phyloP scores from a whole-genome alignment of 78 protist species.

The Pigoraptor vietnamica region DNA sequence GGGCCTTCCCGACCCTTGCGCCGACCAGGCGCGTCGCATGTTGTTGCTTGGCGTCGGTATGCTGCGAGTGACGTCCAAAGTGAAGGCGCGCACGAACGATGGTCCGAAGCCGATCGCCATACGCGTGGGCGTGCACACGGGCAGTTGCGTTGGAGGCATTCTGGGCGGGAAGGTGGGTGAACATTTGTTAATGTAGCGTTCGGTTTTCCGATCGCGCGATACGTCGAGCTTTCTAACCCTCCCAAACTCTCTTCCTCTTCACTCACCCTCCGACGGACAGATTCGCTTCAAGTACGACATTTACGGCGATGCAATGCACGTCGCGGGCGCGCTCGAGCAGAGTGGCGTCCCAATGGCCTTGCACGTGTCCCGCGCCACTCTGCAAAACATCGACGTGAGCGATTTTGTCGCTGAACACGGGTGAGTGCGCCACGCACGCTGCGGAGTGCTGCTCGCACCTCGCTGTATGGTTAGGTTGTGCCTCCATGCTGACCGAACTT shows the following conservation, averaged over 20 bases:
- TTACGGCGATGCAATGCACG: background rate
- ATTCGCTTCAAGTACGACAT: background rate
- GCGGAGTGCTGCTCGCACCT: too few species aligned
- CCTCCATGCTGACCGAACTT: too few species aligned
- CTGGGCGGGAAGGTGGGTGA: background rate
- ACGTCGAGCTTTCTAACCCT: background rate
- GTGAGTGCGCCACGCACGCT: too few species aligned
- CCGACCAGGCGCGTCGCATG: background rate
- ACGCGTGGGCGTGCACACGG: background rate
- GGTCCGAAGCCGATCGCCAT: background rate
- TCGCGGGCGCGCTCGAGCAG: background rate
- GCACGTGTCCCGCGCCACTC: background rate
- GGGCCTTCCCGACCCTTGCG: background rate
- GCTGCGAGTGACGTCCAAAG: background rate
- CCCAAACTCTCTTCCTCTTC: background rate
- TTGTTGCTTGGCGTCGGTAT: background rate
- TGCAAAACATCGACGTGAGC: background rate
- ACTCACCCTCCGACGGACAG: background rate
- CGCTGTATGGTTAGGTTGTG: too few species aligned
- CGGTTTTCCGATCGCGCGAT: too few species aligned
- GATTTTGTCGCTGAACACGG: too few species aligned
- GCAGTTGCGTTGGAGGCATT: background rate
- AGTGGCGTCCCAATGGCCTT: background rate
- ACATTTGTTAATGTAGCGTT: background rate
- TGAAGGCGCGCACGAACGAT: background rate